Percentiles rank a stretch among this genome's conserved stretches.
phyloP scores from a whole-genome alignment of 257 asterid species.

The Nicotiana tabacum region DNA sequence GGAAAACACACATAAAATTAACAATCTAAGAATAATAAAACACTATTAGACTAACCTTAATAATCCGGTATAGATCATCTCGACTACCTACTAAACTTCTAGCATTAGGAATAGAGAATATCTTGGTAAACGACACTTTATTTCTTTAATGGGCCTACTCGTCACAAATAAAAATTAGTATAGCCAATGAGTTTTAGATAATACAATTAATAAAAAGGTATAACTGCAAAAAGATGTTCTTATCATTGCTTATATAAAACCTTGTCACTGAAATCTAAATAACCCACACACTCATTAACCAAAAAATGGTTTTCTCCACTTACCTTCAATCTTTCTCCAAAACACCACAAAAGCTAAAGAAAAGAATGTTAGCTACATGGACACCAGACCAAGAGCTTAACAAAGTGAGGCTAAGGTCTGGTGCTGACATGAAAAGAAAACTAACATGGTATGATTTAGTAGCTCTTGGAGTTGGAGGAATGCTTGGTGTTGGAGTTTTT shows the following conservation, averaged over 20 bases:
- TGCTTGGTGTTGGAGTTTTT: conserved; percentile 47
- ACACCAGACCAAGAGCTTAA: conserved; percentile 39
- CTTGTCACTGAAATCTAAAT: neutral
- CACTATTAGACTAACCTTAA: no score
- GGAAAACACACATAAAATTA: no score
- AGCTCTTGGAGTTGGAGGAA: conserved; percentile 42
- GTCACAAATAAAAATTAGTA: no score
- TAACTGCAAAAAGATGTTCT: neutral
- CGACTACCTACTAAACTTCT: no score
- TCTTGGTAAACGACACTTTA: no score
- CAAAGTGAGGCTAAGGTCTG: conserved; percentile 38
- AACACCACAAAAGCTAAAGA: conserved; percentile 26
- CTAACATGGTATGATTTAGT: conserved; percentile 34
- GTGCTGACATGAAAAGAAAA: conserved; percentile 42
- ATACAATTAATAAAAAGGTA: no score
- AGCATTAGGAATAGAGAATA: no score
- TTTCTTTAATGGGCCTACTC: no score
- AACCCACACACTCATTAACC: neutral
- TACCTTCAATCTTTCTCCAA: conserved; percentile 31
- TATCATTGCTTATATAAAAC: neutral
- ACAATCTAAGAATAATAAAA: no score
- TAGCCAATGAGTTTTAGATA: no score
- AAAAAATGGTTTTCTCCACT: conserved; percentile 13
- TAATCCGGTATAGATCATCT: no score
- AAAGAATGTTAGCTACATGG: conserved; percentile 29